These are phyloP conservation scores for Aquilaria sinensis DNA, from an alignment of 345 rosid genomes.

Conservation along the genomic window DNA sequence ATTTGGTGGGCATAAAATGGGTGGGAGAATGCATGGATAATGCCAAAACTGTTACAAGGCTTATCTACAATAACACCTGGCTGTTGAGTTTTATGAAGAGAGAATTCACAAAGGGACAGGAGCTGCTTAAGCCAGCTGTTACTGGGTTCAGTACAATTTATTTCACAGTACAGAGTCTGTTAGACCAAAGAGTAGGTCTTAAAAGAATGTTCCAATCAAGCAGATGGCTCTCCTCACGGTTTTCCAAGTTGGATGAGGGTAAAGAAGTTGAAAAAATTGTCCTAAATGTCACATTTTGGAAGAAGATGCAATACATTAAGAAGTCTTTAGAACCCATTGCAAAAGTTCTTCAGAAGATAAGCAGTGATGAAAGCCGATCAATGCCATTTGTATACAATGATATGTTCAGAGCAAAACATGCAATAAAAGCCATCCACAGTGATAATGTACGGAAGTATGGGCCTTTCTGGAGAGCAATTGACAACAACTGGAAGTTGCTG, in stretches of 20 bases:
- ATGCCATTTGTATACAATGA: constrained; percentile 51
- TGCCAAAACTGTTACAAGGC: constrained; percentile 52
- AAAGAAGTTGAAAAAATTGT: constrained; percentile 60
- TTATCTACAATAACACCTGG: constrained; percentile 56
- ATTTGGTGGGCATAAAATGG: constrained; percentile 48
- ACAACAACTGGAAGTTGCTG: constrained; percentile 62
- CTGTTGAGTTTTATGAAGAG: constrained; percentile 56
- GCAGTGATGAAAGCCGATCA: constrained; percentile 34
- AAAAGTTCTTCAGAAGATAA: constrained; percentile 51
- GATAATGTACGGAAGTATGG: constrained; percentile 63
- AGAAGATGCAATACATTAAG: constrained; percentile 52
- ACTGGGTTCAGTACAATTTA: constrained; percentile 43
- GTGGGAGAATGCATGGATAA: constrained; percentile 61
- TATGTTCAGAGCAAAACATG: constrained; percentile 55
- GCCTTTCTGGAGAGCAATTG: constrained; percentile 80
- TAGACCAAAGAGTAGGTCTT: constrained; percentile 54
- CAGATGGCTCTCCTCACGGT: constrained; percentile 52
- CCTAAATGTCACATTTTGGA: constrained; percentile 57
- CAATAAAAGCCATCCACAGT: constrained; percentile 48
- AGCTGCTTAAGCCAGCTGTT: constrained; percentile 53
- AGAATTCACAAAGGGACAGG: constrained; percentile 56
- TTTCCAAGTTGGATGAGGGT: constrained; percentile 49
- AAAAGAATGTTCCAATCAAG: constrained; percentile 66
- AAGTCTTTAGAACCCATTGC: constrained; percentile 64
- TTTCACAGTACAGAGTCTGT: constrained; percentile 47